Evolutionary conservation across 495 filamentous ascomycete species (phyloP), one percentile per base, ranked within the genome.

Genomic region (Xanthoparmelia taractica): DNA sequence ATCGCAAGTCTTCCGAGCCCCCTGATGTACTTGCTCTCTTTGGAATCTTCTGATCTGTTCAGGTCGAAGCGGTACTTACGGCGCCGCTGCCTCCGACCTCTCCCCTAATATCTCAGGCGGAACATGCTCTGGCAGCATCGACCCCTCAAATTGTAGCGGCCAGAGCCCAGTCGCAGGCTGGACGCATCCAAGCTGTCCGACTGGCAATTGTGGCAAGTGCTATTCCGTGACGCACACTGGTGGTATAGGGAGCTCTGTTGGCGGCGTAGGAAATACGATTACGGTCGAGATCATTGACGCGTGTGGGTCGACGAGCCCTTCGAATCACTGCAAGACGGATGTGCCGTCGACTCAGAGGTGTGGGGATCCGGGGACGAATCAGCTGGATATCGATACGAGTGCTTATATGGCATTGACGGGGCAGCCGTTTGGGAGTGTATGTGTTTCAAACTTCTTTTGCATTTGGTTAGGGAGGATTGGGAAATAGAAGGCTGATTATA

Each of bases 51-150:
- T 65, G 11, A 59, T n/a, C 25, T 8, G 2, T 29, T 25, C 31
- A 65, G 63, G 63, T 45, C 33, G 38, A 57, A 18, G 58, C 15
- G 67, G 67, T 41, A 63, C 64, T n/a, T 70, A 66, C 25, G 64
- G 62, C 34, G 68, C 68, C 58, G 68, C 68, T 15, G 67, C 68
- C 20, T 67, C 69, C n/a, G 67, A 68, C 43, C 36, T 69, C n/a
- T 66, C 64, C 17, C 66, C 59, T 12, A 52, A 67, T 29, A 66
- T 70, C 12, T 63, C 63, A 29, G 68, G 68, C 5, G 68, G 68
- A 23, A 54, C 36, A 55, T 70, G 68, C 64, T 34, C n/a, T 12
- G 68, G 63, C 25, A 59, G 36, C 31, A 59, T 66, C 36, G 59
- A 69, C 33, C 31, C 57, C 34, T 63, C 60, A 18, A 37, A 54